These are phyloP conservation scores for Aspergillus pseudotamarii DNA, from an alignment of 2,329 filamentous ascomycete species.

Conservation along the genomic window DNA sequence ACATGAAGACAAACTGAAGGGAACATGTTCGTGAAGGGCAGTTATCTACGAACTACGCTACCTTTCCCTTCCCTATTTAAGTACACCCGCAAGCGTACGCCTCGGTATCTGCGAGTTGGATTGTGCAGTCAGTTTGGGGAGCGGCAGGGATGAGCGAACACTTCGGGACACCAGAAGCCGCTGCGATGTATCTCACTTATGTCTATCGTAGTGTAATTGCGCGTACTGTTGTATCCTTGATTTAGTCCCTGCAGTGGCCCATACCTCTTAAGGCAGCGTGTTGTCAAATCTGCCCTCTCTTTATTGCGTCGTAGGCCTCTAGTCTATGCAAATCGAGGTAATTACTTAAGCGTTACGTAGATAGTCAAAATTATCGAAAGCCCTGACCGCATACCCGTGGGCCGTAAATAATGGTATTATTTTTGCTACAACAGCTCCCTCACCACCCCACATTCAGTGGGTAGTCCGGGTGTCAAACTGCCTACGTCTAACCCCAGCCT, in stretches of 20 bases:
- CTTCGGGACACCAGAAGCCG: background rate
- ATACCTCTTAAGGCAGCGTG: background rate
- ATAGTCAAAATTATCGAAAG: background rate
- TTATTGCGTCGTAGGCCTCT: background rate
- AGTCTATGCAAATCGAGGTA: background rate
- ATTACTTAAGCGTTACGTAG: background rate
- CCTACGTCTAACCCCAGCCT: conserved; percentile 8
- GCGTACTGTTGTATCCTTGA: background rate
- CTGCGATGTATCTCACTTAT: background rate
- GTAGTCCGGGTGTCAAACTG: background rate
- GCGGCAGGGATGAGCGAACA: background rate
- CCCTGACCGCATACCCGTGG: background rate
- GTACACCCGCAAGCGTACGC: background rate
- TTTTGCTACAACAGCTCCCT: background rate
- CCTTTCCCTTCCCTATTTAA: background rate
- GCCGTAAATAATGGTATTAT: background rate
- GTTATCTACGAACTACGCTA: background rate
- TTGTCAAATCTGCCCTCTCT: background rate
- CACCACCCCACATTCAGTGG: background rate
- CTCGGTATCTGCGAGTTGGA: background rate
- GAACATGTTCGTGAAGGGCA: background rate
- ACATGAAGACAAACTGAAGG: background rate
- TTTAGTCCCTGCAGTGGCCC: background rate
- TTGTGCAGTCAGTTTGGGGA: background rate
- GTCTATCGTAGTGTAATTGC: background rate